phyloP scores from a whole-genome alignment of 208 protist genomes.

The Acanthamoeba lenticulata region DNA sequence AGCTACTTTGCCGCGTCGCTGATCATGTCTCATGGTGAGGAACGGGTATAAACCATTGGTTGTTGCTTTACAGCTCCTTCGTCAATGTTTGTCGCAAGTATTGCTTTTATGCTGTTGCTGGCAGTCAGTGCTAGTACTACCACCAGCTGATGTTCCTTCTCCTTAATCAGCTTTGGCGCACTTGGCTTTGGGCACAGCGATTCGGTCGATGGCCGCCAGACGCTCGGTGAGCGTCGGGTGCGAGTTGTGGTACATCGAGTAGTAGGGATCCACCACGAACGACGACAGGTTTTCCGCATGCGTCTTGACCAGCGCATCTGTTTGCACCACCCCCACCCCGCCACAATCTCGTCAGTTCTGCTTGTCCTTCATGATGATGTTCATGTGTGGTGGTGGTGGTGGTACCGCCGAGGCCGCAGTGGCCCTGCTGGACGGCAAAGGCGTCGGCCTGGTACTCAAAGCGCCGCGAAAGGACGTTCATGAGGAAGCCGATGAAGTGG shows the following conservation, averaged over 20 bases:
- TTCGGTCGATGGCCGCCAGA: constrained; percentile 83
- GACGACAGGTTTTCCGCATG: constrained; percentile 31
- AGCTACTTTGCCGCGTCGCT: too few relatives aligned
- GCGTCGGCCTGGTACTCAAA: constrained; percentile 41
- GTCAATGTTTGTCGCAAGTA: too few relatives aligned
- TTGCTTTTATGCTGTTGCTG: too few relatives aligned
- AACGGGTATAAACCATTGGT: too few relatives aligned
- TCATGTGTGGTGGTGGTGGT: too few relatives aligned
- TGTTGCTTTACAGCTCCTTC: too few relatives aligned
- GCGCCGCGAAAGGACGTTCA: constrained; percentile 29
- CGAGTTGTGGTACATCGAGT: constrained; percentile 85
- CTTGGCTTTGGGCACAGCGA: constrained; percentile 27
- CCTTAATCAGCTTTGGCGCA: neutral
- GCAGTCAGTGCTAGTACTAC: too few relatives aligned
- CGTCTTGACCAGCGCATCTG: constrained; percentile 16
- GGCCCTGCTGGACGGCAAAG: neutral
- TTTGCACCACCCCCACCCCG: too few relatives aligned
- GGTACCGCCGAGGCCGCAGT: neutral
- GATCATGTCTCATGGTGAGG: too few relatives aligned
- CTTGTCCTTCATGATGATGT: too few relatives aligned
- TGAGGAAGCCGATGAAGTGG: constrained; percentile 31
- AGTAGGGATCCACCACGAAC: constrained; percentile 82
- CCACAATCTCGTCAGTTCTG: too few relatives aligned
- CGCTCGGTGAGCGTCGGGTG: constrained; percentile 90
- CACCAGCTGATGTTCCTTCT: neutral